phyloP scores from a whole-genome alignment of 345 rosid species.

The Citrus australasica region DNA sequence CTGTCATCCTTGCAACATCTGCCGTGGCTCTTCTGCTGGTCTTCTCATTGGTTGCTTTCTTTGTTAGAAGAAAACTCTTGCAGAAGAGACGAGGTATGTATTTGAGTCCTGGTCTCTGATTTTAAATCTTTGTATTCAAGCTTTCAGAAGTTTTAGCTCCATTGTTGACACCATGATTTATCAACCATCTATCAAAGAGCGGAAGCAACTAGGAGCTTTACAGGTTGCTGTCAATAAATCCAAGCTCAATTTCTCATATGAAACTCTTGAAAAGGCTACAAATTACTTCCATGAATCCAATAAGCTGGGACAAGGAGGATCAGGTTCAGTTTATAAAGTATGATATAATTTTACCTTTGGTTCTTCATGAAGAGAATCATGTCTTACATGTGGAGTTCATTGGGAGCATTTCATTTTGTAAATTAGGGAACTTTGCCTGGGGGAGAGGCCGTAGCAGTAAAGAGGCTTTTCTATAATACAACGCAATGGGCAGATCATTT shows the following conservation, averaged over 20 bases:
- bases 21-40: slow-evolving; percentile 48
- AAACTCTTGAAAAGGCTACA: slow-evolving; percentile 75
- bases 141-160: neutral
- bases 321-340: slow-evolving; percentile 86
- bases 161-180: neutral
- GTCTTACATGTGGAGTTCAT: neutral
- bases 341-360: slow-evolving; percentile 1
- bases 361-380: neutral
- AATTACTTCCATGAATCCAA: slow-evolving; percentile 64
- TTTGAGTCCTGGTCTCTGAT: no score
- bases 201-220: slow-evolving; percentile 62
- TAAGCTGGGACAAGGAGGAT: slow-evolving; percentile 91
- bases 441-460: slow-evolving; percentile 69
- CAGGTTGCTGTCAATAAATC: slow-evolving; percentile 53
- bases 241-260: slow-evolving; percentile 69
- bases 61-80: slow-evolving; percentile 34
- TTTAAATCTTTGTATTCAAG: neutral
- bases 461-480: slow-evolving; percentile 84
- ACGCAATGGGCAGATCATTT: slow-evolving; percentile 96
- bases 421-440: slow-evolving; percentile 62
- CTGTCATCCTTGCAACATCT: slow-evolving; percentile 52
- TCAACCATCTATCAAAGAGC: slow-evolving; percentile 38
- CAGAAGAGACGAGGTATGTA: slow-evolving; percentile 52
- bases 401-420: neutral
- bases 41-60: slow-evolving; percentile 34